phyloP scores from a whole-genome alignment of 306 rosid genomes.

The Fragaria ananassa region DNA sequence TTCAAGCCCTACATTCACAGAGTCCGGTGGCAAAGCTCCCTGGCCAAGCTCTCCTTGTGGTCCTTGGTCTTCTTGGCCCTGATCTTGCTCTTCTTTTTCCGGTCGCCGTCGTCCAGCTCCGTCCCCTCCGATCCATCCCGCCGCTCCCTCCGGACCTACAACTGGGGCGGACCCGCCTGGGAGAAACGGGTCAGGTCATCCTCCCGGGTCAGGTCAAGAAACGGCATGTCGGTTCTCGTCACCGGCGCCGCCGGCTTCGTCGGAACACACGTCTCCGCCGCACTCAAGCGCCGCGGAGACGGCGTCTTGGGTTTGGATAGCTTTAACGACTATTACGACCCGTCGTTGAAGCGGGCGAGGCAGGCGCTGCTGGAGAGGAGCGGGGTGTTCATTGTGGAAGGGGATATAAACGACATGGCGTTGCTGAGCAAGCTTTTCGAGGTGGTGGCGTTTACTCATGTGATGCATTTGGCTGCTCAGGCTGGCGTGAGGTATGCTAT shows the following conservation, averaged over 20 bases:
- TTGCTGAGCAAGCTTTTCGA: constrained; percentile 82
- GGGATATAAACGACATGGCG: constrained; percentile 76
- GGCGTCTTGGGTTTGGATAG: constrained; percentile 79
- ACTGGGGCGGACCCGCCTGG: constrained; percentile 90
- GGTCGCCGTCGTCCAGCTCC: constrained; percentile 57
- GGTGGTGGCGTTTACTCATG: constrained; percentile 89
- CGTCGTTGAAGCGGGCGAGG: constrained; percentile 73
- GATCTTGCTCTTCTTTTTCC: constrained; percentile 77
- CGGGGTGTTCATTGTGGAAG: constrained; percentile 90
- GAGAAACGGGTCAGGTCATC: constrained; percentile 77
- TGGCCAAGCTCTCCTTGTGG: constrained; percentile 80
- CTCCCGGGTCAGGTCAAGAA: constrained; percentile 58
- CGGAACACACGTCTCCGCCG: constrained; percentile 86
- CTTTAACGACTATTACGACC: constrained; percentile 87
- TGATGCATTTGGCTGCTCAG: constrained; percentile 97
- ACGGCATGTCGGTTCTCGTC: constrained; percentile 71
- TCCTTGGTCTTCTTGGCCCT: constrained; percentile 61
- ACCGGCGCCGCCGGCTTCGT: constrained; percentile 95
- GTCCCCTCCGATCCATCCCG: constrained; percentile 64
- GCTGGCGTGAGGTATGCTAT: constrained; percentile 99
- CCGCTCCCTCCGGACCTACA: constrained; percentile 65
- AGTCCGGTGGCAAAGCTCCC: constrained; percentile 68
- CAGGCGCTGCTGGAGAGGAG: constrained; percentile 72
- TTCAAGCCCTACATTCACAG: constrained; percentile 79
- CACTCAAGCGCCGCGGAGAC: constrained; percentile 86